phyloP scores from a whole-genome alignment of 1,139 yeast genomes.

The Suhomyces coccinellae region DNA sequence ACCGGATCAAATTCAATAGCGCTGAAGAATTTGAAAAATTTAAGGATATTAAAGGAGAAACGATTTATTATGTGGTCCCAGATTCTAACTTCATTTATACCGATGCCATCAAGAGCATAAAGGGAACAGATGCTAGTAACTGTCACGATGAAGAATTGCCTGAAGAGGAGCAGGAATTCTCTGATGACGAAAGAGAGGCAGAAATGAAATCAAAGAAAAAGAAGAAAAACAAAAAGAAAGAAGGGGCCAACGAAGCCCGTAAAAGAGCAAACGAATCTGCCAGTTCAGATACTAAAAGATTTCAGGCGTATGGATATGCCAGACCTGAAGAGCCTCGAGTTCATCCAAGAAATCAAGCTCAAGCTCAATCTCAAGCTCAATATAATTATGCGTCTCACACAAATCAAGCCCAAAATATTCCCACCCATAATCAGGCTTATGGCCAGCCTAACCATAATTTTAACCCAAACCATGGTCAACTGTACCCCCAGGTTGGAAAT shows the following conservation, averaged over 20 bases:
- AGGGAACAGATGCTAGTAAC: conserved; percentile 94
- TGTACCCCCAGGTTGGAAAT: not conserved
- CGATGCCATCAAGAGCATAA: conserved; percentile 61
- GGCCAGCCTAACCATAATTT: not conserved
- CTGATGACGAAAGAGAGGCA: conserved; percentile 85
- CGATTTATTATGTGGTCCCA: conserved; percentile 76
- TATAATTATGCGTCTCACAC: conserved; percentile 7
- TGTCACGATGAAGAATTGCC: conserved; percentile 94
- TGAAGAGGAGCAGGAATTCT: conserved; percentile 89
- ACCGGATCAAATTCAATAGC: conserved; percentile 67
- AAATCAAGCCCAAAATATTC: conserved; percentile 12
- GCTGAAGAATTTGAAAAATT: conserved; percentile 51
- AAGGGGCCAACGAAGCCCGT: conserved; percentile 18
- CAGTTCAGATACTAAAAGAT: conserved; percentile 15
- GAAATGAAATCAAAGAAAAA: conserved; percentile 29
- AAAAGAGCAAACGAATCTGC: conserved; percentile 12
- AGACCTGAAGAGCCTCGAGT: conserved; percentile 15
- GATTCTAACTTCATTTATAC: conserved; percentile 80
- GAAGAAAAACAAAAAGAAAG: conserved; percentile 40
- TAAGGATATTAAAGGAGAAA: conserved; percentile 51
- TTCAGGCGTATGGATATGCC: conserved; percentile 29
- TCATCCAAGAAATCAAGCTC: conserved; percentile 5
- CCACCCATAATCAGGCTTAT: not conserved
- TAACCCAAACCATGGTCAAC: not conserved
- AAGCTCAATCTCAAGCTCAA: not conserved